Evolutionary conservation across 805 yeast genomes (phyloP).

Genomic region (Diddensiella caesifluorescens): DNA sequence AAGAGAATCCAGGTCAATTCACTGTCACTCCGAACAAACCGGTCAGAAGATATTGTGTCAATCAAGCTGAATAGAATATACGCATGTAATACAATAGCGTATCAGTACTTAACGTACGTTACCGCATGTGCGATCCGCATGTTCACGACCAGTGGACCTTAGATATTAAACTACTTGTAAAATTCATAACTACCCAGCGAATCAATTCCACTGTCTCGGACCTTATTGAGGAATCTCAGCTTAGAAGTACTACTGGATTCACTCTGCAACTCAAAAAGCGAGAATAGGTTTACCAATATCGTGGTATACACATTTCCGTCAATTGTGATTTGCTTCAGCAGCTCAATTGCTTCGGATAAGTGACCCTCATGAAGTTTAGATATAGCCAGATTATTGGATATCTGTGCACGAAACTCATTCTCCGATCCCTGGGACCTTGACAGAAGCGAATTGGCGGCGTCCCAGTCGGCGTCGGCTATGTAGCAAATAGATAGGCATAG

Average conservation of each 20-base stretch:
- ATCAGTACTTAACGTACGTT: no score
- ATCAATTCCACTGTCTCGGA: not conserved
- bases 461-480: conserved; percentile 27
- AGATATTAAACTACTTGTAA: no score
- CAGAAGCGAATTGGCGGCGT: conserved; percentile 15
- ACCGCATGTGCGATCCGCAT: no score
- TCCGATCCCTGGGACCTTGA: conserved; percentile 2
- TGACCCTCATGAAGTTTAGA: conserved; percentile 26
- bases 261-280: conserved; percentile 26
- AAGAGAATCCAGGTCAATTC: no score
- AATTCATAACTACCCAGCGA: conserved; percentile 1
- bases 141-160: no score
- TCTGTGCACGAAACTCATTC: not conserved
- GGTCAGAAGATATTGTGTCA: no score
- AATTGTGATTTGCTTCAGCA: conserved; percentile 19
- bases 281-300: conserved; percentile 24
- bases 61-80: no score
- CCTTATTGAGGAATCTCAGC: not conserved
- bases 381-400: conserved; percentile 19
- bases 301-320: conserved; percentile 9
- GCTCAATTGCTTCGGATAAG: conserved; percentile 19
- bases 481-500: conserved; percentile 17
- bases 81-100: no score
- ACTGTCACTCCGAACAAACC: no score
- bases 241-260: conserved; percentile 9